Percentiles rank a stretch among this genome's conserved stretches.
Conservation (phyloP, 164 flowering plant species). For the Tinospora cordifolia region DNA sequence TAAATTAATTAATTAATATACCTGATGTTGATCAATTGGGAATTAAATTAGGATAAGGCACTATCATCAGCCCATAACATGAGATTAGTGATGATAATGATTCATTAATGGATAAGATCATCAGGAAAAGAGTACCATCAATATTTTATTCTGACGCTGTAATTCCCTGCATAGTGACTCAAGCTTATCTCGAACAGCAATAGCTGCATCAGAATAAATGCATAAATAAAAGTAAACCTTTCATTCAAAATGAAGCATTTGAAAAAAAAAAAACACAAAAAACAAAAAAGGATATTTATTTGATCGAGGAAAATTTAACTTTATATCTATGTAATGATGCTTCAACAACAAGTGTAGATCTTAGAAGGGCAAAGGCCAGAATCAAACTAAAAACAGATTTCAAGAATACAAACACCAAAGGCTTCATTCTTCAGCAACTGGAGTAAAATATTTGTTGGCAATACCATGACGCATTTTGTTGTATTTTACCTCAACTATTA, state of each 20-base stretch:
- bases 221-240: neutral
- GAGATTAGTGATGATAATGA: neutral
- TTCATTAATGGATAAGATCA: constrained; percentile 22
- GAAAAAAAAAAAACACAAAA: too few species aligned
- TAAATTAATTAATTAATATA: too few species aligned
- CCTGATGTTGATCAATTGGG: too few species aligned
- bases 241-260: neutral
- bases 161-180: constrained; percentile 94
- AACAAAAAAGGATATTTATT: neutral
- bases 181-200: constrained; percentile 83
- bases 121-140: constrained; percentile 81
- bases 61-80: neutral
- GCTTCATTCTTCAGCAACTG: neutral
- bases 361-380: neutral
- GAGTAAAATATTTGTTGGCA: neutral
- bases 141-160: constrained; percentile 84
- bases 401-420: neutral
- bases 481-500: too few species aligned
- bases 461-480: too few species aligned
- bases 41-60: neutral
- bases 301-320: neutral
- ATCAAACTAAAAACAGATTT: neutral
- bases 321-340: neutral
- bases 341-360: too few species aligned
- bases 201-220: constrained; percentile 38